These are phyloP conservation scores for Camellia granthamiana DNA, from an alignment of 148 eudicot species.

Conservation along the genomic window DNA sequence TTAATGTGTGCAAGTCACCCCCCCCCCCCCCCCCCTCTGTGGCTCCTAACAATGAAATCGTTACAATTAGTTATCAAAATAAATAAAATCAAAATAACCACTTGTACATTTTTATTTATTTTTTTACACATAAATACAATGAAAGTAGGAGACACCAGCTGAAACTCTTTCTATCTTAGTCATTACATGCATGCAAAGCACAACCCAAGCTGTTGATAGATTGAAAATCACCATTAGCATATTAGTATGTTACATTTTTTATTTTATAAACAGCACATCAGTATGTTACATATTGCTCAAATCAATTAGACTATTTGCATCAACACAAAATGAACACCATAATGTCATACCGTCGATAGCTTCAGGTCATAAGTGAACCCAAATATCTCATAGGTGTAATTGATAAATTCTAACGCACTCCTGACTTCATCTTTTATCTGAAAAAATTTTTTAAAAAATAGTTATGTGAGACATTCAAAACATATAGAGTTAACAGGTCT, in stretches of 20 bases:
- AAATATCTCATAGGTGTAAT: conserved; percentile 60
- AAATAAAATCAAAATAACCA: too few relatives aligned
- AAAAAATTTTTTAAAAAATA: not conserved
- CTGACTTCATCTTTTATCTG: conserved; percentile 98
- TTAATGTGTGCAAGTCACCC: too few relatives aligned
- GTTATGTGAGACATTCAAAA: conserved; percentile 4
- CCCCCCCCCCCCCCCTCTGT: too few relatives aligned
- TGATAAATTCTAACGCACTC: conserved; percentile 68
- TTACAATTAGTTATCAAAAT: too few relatives aligned
- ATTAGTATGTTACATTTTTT: not conserved
- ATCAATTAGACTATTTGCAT: not conserved
- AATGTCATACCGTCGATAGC: conserved; percentile 74
- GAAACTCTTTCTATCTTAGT: not conserved
- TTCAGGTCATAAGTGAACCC: conserved; percentile 93
- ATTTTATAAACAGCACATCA: not conserved
- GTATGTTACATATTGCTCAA: not conserved
- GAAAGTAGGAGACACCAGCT: not conserved
- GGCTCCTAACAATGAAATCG: too few relatives aligned
- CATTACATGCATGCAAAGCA: not conserved
- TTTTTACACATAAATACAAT: not conserved
- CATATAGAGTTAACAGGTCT: not conserved
- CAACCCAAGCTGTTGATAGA: not conserved
- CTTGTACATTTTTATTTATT: too few relatives aligned
- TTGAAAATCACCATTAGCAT: not conserved
- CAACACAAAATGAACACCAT: not conserved